Evolutionary conservation across 1,284 basidiomycete genomes (phyloP).

Genomic region (Pascua guehoae): DNA sequence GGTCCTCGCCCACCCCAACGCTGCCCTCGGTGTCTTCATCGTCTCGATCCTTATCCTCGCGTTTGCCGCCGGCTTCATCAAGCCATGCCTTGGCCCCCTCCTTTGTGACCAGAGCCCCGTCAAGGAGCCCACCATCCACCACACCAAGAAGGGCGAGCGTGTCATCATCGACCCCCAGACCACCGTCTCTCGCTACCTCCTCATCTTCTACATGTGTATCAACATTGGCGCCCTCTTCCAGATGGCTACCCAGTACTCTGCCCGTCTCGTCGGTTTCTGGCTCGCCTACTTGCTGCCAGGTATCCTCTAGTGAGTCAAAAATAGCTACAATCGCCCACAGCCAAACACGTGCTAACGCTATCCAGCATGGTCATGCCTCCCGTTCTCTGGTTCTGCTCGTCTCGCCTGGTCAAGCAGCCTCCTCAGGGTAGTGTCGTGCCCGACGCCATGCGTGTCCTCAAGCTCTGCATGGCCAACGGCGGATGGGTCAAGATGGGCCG

Average conservation of each 20-base stretch:
- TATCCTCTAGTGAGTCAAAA: conserved; percentile 42
- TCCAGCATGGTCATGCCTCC: conserved; percentile 43
- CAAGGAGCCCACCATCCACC: conserved; percentile 34
- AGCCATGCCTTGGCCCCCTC: conserved; percentile 45
- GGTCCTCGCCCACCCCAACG: conserved; percentile 28
- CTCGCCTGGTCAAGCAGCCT: conserved; percentile 40
- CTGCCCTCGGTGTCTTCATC: conserved; percentile 36
- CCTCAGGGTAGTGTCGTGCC: conserved; percentile 43
- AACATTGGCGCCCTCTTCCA: conserved; percentile 45
- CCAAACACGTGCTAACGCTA: no score
- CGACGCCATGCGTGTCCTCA: no score
- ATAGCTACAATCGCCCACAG: no score
- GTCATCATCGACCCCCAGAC: conserved; percentile 47
- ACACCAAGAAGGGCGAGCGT: conserved; percentile 37
- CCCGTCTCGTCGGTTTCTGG: conserved; percentile 49
- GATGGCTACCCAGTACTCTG: conserved; percentile 44
- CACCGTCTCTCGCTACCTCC: conserved; percentile 44
- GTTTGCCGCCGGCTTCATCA: conserved; percentile 45
- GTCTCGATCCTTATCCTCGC: conserved; percentile 44
- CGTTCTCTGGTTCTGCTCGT: conserved; percentile 7
- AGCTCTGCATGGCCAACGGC: no score
- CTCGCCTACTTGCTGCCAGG: conserved; percentile 52
- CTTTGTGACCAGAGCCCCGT: conserved; percentile 47
- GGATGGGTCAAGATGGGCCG: no score
- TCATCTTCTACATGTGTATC: conserved; percentile 42